These are phyloP conservation scores for Epicoccum sorghinum DNA, from an alignment of 2,329 filamentous ascomycete genomes.

Conservation along the genomic window DNA sequence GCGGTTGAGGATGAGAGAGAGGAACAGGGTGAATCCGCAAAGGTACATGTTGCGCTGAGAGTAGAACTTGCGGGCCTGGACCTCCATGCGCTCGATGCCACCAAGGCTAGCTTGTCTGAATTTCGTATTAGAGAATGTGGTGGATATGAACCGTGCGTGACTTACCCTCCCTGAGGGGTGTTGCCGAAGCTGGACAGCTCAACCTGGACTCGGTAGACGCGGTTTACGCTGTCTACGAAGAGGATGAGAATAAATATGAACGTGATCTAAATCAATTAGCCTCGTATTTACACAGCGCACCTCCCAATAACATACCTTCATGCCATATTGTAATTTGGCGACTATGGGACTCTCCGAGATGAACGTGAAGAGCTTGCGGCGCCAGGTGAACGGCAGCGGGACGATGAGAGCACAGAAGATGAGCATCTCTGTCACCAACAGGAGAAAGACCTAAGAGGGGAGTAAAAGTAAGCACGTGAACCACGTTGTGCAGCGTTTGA, in stretches of 20 bases:
- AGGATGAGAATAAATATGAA: slow-evolving; percentile 99
- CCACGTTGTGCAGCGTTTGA: slow-evolving; percentile 12
- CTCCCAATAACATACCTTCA: slow-evolving; percentile 67
- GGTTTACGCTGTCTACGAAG: slow-evolving; percentile 94
- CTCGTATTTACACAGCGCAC: neutral
- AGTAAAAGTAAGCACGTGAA: slow-evolving; percentile 36
- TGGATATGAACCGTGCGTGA: slow-evolving; percentile 10
- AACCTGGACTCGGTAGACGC: slow-evolving; percentile 94
- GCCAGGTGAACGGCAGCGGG: slow-evolving; percentile 84
- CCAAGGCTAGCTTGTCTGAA: slow-evolving; percentile 72
- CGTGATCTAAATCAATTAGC: slow-evolving; percentile 68
- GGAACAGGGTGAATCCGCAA: slow-evolving; percentile 98
- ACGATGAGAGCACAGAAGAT: slow-evolving; percentile 81
- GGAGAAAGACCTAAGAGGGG: slow-evolving; percentile 73
- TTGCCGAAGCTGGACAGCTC: slow-evolving; percentile 80
- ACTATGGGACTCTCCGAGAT: slow-evolving; percentile 86
- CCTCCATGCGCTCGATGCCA: slow-evolving; percentile 92
- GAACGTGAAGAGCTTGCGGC: slow-evolving; percentile 91
- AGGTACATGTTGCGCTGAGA: slow-evolving; percentile 99
- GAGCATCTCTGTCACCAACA: slow-evolving; percentile 82
- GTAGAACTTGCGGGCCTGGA: slow-evolving; percentile 99
- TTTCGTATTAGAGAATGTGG: slow-evolving; percentile 17
- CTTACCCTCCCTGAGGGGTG: slow-evolving; percentile 58
- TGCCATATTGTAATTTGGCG: slow-evolving; percentile 93
- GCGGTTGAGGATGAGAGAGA: slow-evolving; percentile 97